phyloP scores from a whole-genome alignment of 768 basidiomycete genomes.

The Xerocomellus chrysenteron region DNA sequence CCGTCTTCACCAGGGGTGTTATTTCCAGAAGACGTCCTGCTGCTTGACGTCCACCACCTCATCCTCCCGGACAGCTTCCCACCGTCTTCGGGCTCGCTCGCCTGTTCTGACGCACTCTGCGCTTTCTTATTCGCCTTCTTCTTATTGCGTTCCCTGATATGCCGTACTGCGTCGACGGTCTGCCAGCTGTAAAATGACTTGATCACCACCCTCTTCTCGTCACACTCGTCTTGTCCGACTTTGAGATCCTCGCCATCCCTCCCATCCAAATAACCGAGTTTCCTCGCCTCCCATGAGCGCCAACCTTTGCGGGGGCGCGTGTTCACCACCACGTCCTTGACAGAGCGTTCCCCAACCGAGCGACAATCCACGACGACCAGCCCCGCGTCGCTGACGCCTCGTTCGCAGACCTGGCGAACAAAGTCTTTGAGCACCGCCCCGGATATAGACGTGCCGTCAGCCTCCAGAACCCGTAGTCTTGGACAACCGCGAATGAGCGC shows the following conservation, averaged over 20 bases:
- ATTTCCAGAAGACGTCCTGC: slow-evolving; percentile 48
- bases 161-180: slow-evolving; percentile 74
- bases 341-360: slow-evolving; percentile 54
- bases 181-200: slow-evolving; percentile 89
- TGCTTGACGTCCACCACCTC: slow-evolving; percentile 43
- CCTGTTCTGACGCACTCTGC: slow-evolving; percentile 35
- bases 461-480: slow-evolving; percentile 65
- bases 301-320: slow-evolving; percentile 74
- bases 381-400: slow-evolving; percentile 49
- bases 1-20: slow-evolving; percentile 48
- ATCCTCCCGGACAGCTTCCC: slow-evolving; percentile 22
- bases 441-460: slow-evolving; percentile 76
- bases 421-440: slow-evolving; percentile 64
- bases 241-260: slow-evolving; percentile 65
- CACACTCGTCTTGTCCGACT: slow-evolving; percentile 80
- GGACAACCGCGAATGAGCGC: slow-evolving; percentile 63
- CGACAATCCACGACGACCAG: slow-evolving; percentile 78
- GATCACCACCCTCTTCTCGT: slow-evolving; percentile 65
- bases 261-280: slow-evolving; percentile 67
- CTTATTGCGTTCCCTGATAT: slow-evolving; percentile 63
- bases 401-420: slow-evolving; percentile 51
- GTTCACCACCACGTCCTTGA: slow-evolving; percentile 57
- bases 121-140: slow-evolving; percentile 50
- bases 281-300: slow-evolving; percentile 71
- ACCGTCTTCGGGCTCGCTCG: slow-evolving; percentile 31